Percentiles rank a stretch among this genome's conserved stretches.
Evolutionary conservation across 108 stramenopile genomes (phyloP).

Genomic region (Fistulifera pelliculosa): DNA sequence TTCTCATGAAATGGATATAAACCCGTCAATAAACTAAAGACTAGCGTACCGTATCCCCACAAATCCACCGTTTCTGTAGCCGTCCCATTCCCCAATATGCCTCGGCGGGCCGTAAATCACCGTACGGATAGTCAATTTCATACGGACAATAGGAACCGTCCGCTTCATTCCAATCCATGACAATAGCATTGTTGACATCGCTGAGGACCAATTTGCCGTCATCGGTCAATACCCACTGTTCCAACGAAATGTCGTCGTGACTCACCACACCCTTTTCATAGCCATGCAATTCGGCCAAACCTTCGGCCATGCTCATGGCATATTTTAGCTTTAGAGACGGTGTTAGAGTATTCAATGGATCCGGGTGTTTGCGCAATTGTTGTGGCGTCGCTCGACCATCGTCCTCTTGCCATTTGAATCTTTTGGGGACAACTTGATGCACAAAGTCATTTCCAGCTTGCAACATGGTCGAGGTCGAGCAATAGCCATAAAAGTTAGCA

Average conservation of each 20-base stretch:
- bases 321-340: conserved; percentile 37
- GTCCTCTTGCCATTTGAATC: neutral
- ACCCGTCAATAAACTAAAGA: neutral
- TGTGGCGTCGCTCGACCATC: conserved; percentile 5
- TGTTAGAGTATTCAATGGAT: conserved; percentile 20
- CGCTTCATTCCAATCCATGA: conserved; percentile 1
- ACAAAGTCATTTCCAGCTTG: conserved; percentile 43
- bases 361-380: conserved; percentile 15
- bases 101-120: conserved; percentile 21
- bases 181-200: conserved; percentile 46
- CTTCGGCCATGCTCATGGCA: conserved; percentile 60
- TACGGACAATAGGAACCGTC: neutral
- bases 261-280: conserved; percentile 42
- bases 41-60: neutral
- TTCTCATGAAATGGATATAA: conserved; percentile 11
- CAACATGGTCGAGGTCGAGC: conserved; percentile 37
- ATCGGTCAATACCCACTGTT: conserved; percentile 56
- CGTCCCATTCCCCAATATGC: conserved; percentile 40
- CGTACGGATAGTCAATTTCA: neutral
- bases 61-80: neutral
- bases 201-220: conserved; percentile 59
- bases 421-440: conserved; percentile 15
- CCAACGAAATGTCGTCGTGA: conserved; percentile 70
- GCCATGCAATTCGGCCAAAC: conserved; percentile 64
- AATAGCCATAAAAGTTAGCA: conserved; percentile 65